Base-by-base conservation (phyloP, 2,329 filamentous ascomycete genomes). In the Tothia fuscella region DNA sequence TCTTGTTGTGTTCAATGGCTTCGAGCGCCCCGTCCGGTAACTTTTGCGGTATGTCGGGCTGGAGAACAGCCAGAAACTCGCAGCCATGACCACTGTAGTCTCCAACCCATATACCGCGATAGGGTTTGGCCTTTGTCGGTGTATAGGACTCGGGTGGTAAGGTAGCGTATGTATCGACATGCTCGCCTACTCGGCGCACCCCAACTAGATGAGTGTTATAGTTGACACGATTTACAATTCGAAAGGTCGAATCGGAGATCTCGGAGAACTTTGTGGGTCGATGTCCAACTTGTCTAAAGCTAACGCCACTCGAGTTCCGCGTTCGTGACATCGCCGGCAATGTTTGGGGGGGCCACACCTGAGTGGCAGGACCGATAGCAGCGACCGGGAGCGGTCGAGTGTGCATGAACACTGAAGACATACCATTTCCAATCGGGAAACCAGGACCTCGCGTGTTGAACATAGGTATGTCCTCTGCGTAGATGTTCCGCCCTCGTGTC, bases 31-130 rank as follows among this genome's bases (percentile, higher is more conserved):
- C 41, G 9, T 37, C 26, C 6, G 32, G 25, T 12, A 45, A 17
- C 14, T 25, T 26, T 6, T 52, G 49, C 0, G 56, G 55, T 29
- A 67, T 57, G 38, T 81, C 78, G 0, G 78, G 77, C 54, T 98
- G 91, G 50, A 86, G 68, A 34, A 96, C 66, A 10, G 93, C 66
- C 4, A 96, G 55, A 43, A 95, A 94, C 58, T 96, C 89, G 57
- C 82, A 88, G 1, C 88, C 87, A 52, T 96, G 88, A 0, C 76
- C 78, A 20, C 78, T 81, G 53, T 94, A 95, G 56, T 95, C 88
- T 1, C 88, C 88, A 13, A 87, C 81, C 82, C 85, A 96, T 22
- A 98, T 85, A 0, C 89, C 89, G 48, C 86, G 78, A 67, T 80
- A 95, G 0, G 87, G 88, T 56, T 87, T 89, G 42, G 78, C 70